Conservation (phyloP, 805 yeast genomes). For the Ogataea kodamae region DNA sequence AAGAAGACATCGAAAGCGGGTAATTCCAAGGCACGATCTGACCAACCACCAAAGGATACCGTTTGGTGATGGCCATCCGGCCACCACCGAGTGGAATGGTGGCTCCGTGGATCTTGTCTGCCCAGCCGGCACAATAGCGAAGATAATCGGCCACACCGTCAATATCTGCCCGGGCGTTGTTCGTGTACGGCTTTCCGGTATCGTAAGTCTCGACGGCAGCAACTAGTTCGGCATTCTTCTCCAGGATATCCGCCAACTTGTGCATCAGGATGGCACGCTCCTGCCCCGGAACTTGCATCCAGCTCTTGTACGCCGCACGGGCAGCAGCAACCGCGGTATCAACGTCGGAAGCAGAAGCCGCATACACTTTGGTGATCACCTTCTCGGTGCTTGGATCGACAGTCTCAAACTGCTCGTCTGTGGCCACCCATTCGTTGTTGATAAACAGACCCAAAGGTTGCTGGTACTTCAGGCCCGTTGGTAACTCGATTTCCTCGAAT, state of each 20-base stretch:
- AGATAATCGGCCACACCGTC: conserved; percentile 43
- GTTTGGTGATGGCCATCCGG: conserved; percentile 62
- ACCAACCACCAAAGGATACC: conserved; percentile 65
- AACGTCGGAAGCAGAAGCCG: conserved; percentile 45
- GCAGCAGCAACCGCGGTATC: conserved; percentile 52
- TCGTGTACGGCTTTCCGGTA: conserved; percentile 50
- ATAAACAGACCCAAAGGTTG: conserved; percentile 66
- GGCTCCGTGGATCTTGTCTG: conserved; percentile 51
- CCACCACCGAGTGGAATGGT: conserved; percentile 37
- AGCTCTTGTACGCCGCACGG: conserved; percentile 40
- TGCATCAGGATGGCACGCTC: conserved; percentile 40
- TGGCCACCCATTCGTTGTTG: conserved; percentile 47
- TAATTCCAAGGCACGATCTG: conserved; percentile 74
- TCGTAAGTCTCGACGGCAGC: conserved; percentile 53
- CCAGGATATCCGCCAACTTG: conserved; percentile 50
- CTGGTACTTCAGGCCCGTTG: conserved; percentile 45
- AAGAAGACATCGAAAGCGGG: conserved; percentile 67
- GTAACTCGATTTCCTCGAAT: conserved; percentile 28
- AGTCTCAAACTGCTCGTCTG: conserved; percentile 41
- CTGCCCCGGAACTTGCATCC: conserved; percentile 44
- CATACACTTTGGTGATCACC: conserved; percentile 43
- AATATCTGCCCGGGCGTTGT: conserved; percentile 49
- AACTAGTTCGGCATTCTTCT: conserved; percentile 44
- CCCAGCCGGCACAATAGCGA: conserved; percentile 60
- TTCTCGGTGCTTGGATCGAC: conserved; percentile 50